Percentiles rank a stretch among this genome's conserved stretches.
phyloP scores from a whole-genome alignment of 768 basidiomycete species.

The Agrocybe praecox region DNA sequence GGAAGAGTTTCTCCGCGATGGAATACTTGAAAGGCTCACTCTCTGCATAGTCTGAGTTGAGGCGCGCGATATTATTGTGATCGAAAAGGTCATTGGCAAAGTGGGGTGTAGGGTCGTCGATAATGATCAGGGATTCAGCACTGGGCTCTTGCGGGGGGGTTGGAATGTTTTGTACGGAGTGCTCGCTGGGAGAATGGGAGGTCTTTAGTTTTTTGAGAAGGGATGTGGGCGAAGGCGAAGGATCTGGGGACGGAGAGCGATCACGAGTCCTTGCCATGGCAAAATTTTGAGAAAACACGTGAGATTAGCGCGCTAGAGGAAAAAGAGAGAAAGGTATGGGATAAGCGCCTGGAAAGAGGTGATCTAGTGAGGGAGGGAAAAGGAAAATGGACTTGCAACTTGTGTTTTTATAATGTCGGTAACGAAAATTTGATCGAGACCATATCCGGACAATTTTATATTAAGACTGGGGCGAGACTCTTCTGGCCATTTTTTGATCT shows the following conservation, averaged over 20 bases:
- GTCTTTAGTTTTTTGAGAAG: conserved; percentile 31
- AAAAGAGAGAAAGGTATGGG: not conserved
- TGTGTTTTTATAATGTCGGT: conserved; percentile 7
- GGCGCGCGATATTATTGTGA: conserved; percentile 51
- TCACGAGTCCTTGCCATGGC: conserved; percentile 41
- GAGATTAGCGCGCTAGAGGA: not conserved
- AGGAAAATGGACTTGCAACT: not conserved
- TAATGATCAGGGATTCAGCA: conserved; percentile 16
- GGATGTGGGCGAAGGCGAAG: conserved; percentile 17
- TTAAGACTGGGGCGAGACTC: conserved; percentile 3
- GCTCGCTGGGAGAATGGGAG: conserved; percentile 19
- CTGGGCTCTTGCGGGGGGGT: conserved; percentile 15
- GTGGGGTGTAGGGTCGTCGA: conserved; percentile 33
- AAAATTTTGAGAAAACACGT: not conserved
- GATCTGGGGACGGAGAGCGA: conserved; percentile 45
- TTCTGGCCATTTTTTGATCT: conserved; percentile 4
- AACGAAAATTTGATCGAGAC: conserved; percentile 2
- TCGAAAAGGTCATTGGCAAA: conserved; percentile 64
- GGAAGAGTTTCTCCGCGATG: conserved; percentile 79
- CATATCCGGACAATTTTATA: conserved; percentile 1
- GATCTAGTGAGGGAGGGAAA: not conserved
- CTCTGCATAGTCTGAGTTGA: conserved; percentile 56
- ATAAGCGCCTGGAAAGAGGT: not conserved
- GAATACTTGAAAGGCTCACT: conserved; percentile 83
- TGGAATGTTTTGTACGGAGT: conserved; percentile 7